Evolutionary conservation across 169 alveolate genomes (phyloP).

Genomic region (Plasmodium vinckei): DNA sequence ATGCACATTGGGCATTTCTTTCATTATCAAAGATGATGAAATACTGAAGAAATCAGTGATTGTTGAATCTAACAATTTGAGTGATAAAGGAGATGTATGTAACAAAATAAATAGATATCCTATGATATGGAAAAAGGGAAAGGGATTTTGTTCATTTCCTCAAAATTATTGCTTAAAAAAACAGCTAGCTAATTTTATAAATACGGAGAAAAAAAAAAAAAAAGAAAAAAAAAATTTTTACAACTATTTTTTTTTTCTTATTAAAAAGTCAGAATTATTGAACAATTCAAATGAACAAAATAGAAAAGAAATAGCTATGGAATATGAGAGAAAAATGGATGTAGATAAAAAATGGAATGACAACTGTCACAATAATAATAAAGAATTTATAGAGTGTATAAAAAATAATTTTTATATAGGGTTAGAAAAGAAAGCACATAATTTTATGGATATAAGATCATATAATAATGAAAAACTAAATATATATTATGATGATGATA

Average conservation of each 20-base stretch:
- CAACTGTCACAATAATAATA: neutral
- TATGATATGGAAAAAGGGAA: slow-evolving; percentile 14
- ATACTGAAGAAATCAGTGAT: slow-evolving; percentile 24
- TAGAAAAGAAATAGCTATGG: neutral
- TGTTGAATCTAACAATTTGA: slow-evolving; percentile 14
- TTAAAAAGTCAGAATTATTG: slow-evolving; percentile 6
- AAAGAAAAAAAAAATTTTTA: neutral
- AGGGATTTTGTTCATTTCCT: slow-evolving; percentile 19
- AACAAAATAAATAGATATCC: slow-evolving; percentile 37
- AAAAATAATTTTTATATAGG: slow-evolving; percentile 29
- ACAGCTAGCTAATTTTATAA: slow-evolving; percentile 18
- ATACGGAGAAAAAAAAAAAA: slow-evolving; percentile 13
- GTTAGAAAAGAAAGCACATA: slow-evolving; percentile 19
- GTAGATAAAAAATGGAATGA: neutral
- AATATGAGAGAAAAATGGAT: neutral
- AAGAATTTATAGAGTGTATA: neutral
- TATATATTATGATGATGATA: neutral
- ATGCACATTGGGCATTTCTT: neutral
- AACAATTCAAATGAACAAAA: neutral
- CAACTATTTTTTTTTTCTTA: slow-evolving; percentile 39
- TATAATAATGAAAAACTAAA: slow-evolving; percentile 15
- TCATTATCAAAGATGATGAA: slow-evolving; percentile 3
- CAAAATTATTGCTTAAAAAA: slow-evolving; percentile 25
- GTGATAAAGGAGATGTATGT: slow-evolving; percentile 34
- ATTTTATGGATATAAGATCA: slow-evolving; percentile 2